Conservation (phyloP, 805 yeast species). For the Yarrowia alimentaria region DNA sequence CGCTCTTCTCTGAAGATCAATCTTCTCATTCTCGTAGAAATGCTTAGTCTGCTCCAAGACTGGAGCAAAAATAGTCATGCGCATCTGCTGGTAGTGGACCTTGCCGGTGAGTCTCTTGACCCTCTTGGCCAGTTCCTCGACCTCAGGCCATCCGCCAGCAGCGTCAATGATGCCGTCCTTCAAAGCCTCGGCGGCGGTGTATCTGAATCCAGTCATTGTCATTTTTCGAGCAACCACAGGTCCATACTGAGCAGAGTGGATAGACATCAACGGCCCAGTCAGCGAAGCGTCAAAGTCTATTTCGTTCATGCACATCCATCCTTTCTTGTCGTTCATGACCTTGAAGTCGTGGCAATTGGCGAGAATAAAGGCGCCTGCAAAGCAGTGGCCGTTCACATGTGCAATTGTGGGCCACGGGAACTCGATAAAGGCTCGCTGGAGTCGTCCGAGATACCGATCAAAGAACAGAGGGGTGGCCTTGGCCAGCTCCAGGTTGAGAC, state of each 20-base stretch:
- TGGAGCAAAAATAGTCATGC: slow-evolving; percentile 14
- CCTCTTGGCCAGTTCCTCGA: slow-evolving; percentile 7
- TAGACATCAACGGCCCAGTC: slow-evolving; percentile 39
- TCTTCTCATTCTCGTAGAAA: slow-evolving; percentile 2
- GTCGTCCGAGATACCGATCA: slow-evolving; percentile 37
- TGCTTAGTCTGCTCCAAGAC: slow-evolving; percentile 4
- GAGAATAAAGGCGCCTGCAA: slow-evolving; percentile 44
- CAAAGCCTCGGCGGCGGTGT: slow-evolving; percentile 38
- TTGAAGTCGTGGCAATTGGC: slow-evolving; percentile 43
- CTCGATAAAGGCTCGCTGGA: slow-evolving; percentile 39
- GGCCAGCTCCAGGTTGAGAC: slow-evolving; percentile 42
- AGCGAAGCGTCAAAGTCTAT: slow-evolving; percentile 43
- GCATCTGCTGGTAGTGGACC: slow-evolving; percentile 10
- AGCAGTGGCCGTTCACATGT: slow-evolving; percentile 43
- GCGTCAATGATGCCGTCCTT: slow-evolving; percentile 38
- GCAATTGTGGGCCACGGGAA: slow-evolving; percentile 46
- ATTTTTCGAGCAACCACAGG: slow-evolving; percentile 36
- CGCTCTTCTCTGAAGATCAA: neutral
- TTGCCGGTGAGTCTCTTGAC: slow-evolving; percentile 4
- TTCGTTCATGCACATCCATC: slow-evolving; percentile 44
- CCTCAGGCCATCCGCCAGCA: slow-evolving; percentile 36
- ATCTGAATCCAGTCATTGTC: slow-evolving; percentile 41
- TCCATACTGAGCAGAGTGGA: slow-evolving; percentile 39
- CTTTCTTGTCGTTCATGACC: slow-evolving; percentile 43
- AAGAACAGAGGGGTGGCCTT: slow-evolving; percentile 40